These are phyloP conservation scores for Cladosporium halotolerans DNA, from an alignment of 2,329 filamentous ascomycete genomes.

Conservation along the genomic window DNA sequence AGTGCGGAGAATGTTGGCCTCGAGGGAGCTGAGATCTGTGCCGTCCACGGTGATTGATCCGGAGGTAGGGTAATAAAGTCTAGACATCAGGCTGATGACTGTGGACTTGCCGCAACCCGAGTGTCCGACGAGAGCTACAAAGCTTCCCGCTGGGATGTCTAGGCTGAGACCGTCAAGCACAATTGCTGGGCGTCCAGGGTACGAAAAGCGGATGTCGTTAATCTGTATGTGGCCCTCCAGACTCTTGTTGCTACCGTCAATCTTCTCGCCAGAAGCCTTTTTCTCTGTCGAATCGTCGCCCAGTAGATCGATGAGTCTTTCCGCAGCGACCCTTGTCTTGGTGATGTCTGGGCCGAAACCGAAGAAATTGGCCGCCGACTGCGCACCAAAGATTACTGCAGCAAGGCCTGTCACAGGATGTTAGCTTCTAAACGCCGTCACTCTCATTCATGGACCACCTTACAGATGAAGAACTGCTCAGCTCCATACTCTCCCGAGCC, in stretches of 20 bases:
- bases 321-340: constrained; percentile 31
- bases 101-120: constrained; percentile 69
- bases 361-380: constrained; percentile 61
- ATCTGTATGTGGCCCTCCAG: not conserved
- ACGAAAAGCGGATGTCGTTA: constrained; percentile 33
- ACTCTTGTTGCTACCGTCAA: not conserved
- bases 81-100: constrained; percentile 54
- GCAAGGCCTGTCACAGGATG: constrained; percentile 44
- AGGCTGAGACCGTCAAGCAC: constrained; percentile 34
- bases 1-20: constrained; percentile 34
- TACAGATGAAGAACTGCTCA: constrained; percentile 48
- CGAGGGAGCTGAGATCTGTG: constrained; percentile 30
- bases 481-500: constrained; percentile 29
- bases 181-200: constrained; percentile 36
- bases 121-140: constrained; percentile 63
- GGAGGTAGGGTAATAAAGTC: constrained; percentile 62
- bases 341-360: constrained; percentile 47
- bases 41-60: constrained; percentile 53
- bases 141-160: constrained; percentile 41
- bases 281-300: not conserved
- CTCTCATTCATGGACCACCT: not conserved
- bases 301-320: constrained; percentile 41
- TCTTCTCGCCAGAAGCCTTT: not conserved
- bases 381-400: constrained; percentile 57
- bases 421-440: not conserved